A percentile compares a stretch with the other conserved stretches of the same genome.
phyloP scores from a whole-genome alignment of 768 basidiomycete species.

The Leccinum pellstonianum region DNA sequence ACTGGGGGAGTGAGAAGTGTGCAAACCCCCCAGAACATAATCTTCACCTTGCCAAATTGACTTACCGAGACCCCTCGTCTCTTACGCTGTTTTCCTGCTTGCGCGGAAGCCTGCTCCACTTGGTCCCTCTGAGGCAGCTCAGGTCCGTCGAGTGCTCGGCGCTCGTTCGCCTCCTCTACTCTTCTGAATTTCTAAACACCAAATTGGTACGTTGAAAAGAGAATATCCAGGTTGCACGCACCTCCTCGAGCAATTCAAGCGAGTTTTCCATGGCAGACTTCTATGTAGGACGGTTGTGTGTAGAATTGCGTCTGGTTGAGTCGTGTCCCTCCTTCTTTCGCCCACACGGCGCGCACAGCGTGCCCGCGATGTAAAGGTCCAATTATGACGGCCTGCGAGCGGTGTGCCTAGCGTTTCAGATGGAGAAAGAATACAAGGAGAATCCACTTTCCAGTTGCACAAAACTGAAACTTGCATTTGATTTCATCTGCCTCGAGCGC shows the following conservation, averaged over 20 bases:
- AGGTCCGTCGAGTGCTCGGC: constrained; percentile 41
- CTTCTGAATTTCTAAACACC: constrained; percentile 50
- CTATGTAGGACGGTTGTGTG: not conserved
- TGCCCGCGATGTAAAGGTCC: constrained; percentile 10
- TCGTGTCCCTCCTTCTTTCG: not conserved
- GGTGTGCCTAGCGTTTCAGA: not conserved
- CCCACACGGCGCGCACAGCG: not conserved
- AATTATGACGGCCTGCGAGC: constrained; percentile 4
- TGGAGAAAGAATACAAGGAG: not conserved
- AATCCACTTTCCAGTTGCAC: not conserved
- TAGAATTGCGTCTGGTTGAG: not conserved
- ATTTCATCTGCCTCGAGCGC: constrained; percentile 5
- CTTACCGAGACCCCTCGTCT: constrained; percentile 58
- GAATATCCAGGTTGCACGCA: constrained; percentile 7
- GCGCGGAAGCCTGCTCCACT: constrained; percentile 18
- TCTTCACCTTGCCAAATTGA: constrained; percentile 56
- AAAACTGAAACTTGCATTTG: constrained; percentile 15
- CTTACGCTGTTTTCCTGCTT: constrained; percentile 35
- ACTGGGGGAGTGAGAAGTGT: constrained; percentile 11
- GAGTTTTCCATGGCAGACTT: constrained; percentile 20
- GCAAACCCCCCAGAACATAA: not conserved
- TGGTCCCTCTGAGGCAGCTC: constrained; percentile 14
- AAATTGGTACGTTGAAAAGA: not conserved
- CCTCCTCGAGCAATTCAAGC: constrained; percentile 32
- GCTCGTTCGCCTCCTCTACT: constrained; percentile 57